Conservation (phyloP, 2,329 filamentous ascomycete genomes). For the Penicillium digitatum region DNA sequence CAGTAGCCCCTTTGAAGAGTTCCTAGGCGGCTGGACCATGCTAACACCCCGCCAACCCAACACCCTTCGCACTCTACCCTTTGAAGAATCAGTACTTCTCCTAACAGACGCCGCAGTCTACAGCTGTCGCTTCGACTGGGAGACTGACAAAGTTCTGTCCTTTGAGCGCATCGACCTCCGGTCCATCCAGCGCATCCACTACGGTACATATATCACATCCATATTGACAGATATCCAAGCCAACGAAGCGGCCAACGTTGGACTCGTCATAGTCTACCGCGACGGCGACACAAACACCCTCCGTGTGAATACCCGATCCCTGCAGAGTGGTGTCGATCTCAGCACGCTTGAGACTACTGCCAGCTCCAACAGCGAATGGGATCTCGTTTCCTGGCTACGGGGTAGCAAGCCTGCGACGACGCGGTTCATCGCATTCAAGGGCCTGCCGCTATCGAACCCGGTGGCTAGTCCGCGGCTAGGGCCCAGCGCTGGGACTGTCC, state of each 20-base stretch:
- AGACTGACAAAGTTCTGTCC: constrained; percentile 85
- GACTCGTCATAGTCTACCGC: constrained; percentile 74
- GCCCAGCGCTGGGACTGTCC: constrained; percentile 28
- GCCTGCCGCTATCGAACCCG: constrained; percentile 37
- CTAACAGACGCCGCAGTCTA: constrained; percentile 83
- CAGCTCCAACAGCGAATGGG: constrained; percentile 36
- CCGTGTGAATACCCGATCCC: constrained; percentile 78
- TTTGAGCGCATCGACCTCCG: constrained; percentile 81
- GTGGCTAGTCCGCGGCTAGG: constrained; percentile 21
- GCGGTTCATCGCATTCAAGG: constrained; percentile 44
- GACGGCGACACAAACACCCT: constrained; percentile 67
- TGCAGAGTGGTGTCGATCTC: constrained; percentile 58
- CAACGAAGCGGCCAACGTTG: constrained; percentile 76
- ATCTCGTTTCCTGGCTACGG: constrained; percentile 42
- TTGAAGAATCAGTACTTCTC: constrained; percentile 84
- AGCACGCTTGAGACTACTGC: constrained; percentile 26
- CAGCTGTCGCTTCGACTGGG: constrained; percentile 89
- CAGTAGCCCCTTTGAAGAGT: constrained; percentile 74
- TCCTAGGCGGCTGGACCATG: constrained; percentile 85
- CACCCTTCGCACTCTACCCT: constrained; percentile 64
- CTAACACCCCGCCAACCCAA: constrained; percentile 70
- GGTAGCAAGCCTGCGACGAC: constrained; percentile 28
- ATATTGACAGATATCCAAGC: constrained; percentile 73
- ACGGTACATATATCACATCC: constrained; percentile 86
- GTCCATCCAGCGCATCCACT: constrained; percentile 67